Evolutionary conservation across 2,329 filamentous ascomycete genomes (phyloP).

Genomic region (Penicillium sp.): DNA sequence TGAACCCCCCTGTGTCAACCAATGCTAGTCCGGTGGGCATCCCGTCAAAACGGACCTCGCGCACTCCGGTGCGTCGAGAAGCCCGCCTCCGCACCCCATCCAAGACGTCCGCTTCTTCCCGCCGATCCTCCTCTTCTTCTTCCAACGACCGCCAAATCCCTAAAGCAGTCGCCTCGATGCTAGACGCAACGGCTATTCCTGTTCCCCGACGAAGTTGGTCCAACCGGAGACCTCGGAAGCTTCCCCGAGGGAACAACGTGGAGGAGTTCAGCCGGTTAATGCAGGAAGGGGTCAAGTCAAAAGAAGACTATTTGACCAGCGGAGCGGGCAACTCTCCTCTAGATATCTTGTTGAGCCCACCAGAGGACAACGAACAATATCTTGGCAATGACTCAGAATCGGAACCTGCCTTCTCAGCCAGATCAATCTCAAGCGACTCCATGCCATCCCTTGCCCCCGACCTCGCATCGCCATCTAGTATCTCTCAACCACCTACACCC

Average conservation of each 20-base stretch:
- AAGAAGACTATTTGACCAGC: conserved; percentile 46
- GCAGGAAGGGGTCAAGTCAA: conserved; percentile 52
- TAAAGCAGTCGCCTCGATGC: conserved; percentile 57
- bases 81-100: conserved; percentile 20
- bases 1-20: conserved; percentile 7
- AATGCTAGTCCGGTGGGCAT: conserved; percentile 38
- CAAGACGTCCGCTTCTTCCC: conserved; percentile 20
- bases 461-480: conserved; percentile 49
- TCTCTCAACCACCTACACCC: conserved; percentile 45
- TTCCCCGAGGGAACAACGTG: conserved; percentile 43
- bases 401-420: conserved; percentile 44
- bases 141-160: conserved; percentile 47
- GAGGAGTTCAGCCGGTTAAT: conserved; percentile 58
- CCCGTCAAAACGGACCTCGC: conserved; percentile 33
- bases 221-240: conserved; percentile 39
- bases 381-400: conserved; percentile 45
- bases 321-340: conserved; percentile 49
- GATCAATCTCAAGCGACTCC: conserved; percentile 60
- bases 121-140: conserved; percentile 28
- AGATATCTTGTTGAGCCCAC: conserved; percentile 57
- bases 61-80: conserved; percentile 20
- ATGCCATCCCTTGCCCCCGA: conserved; percentile 54
- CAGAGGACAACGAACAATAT: conserved; percentile 48
- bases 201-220: conserved; percentile 46
- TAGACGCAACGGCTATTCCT: conserved; percentile 61